A percentile compares a stretch with the other conserved stretches of the same genome.
Evolutionary conservation across 179 eudicot genomes (phyloP).

Genomic region (Actinidia arguta): DNA sequence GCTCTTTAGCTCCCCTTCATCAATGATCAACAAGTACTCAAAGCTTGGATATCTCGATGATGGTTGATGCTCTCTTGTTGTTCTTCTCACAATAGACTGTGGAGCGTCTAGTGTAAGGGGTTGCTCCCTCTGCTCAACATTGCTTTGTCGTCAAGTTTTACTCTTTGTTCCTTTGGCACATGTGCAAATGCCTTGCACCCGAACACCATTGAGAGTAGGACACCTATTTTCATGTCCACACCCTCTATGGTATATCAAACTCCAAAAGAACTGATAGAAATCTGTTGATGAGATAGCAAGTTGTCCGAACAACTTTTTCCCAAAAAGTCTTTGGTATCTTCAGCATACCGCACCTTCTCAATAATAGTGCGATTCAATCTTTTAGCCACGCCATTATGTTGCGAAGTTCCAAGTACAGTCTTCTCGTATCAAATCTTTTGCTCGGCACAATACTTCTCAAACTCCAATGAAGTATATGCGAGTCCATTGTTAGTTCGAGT

Average conservation of each 20-base stretch:
- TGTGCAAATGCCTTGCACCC: constrained; percentile 21
- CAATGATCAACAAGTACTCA: no score
- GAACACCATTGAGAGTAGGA: constrained; percentile 17
- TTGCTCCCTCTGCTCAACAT: no score
- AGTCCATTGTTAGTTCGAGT: neutral
- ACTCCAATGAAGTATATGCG: neutral
- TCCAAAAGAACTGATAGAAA: neutral
- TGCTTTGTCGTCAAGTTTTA: constrained; percentile 13
- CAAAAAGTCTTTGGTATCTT: neutral
- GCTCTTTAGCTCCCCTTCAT: no score
- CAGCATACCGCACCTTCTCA: neutral
- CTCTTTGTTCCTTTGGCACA: constrained; percentile 8
- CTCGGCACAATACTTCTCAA: neutral
- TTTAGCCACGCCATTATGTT: neutral
- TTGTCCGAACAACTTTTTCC: neutral
- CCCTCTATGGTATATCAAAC: neutral
- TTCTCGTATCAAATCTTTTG: neutral
- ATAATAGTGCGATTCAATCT: neutral
- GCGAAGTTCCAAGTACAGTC: neutral
- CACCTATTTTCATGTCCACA: neutral
- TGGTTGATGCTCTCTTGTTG: no score
- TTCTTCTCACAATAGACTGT: no score
- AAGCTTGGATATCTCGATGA: no score
- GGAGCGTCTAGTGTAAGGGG: no score
- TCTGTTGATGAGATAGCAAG: neutral